Conservation (phyloP, 768 basidiomycete genomes). For the Boletellus emodensis region DNA sequence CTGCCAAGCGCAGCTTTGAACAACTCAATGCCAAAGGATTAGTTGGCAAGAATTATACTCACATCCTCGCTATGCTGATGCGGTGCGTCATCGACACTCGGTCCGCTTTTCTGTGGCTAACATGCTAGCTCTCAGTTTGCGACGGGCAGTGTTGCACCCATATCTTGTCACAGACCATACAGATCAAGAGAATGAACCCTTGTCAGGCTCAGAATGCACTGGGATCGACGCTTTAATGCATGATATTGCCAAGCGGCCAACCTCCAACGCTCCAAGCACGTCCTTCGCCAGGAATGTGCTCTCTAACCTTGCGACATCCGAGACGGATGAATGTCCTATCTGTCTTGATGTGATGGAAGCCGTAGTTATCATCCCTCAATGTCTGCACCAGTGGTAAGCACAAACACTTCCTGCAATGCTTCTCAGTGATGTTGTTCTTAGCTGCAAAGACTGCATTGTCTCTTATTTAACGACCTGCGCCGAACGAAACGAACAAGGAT, state of each 20-base stretch:
- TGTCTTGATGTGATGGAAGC: slow-evolving; percentile 76
- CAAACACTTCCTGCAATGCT: not conserved
- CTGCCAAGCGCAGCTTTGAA: slow-evolving; percentile 79
- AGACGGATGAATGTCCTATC: slow-evolving; percentile 72
- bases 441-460: slow-evolving; percentile 90
- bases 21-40: slow-evolving; percentile 74
- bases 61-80: slow-evolving; percentile 94
- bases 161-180: slow-evolving; percentile 65
- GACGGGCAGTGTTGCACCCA: slow-evolving; percentile 91
- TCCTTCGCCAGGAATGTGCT: slow-evolving; percentile 64
- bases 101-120: slow-evolving; percentile 3
- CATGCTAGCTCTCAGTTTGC: slow-evolving; percentile 48
- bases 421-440: slow-evolving; percentile 24
- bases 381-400: slow-evolving; percentile 69
- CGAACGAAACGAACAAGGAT: slow-evolving; percentile 63
- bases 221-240: slow-evolving; percentile 60
- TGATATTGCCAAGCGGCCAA: slow-evolving; percentile 40
- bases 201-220: slow-evolving; percentile 36
- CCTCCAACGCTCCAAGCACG: slow-evolving; percentile 29
- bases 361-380: slow-evolving; percentile 66
- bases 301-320: slow-evolving; percentile 46
- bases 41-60: slow-evolving; percentile 75
- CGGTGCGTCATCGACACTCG: slow-evolving; percentile 44
- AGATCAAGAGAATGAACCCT: slow-evolving; percentile 34
- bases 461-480: slow-evolving; percentile 66